phyloP scores from a whole-genome alignment of 371 early-diverging fungal genomes.

The Smittium mucronatum region DNA sequence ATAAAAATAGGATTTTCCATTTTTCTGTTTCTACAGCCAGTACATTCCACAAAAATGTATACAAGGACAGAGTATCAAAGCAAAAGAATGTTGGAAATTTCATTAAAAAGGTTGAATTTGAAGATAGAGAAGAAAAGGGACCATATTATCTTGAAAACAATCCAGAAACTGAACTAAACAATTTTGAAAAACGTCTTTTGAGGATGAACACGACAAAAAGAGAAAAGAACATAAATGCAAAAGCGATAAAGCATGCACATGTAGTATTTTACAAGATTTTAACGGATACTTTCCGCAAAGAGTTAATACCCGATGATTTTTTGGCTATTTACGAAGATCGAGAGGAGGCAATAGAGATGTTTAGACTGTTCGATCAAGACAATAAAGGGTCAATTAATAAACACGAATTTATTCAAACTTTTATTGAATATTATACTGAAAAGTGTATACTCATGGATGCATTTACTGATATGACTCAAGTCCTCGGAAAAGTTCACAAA shows the following conservation, averaged over 20 bases:
- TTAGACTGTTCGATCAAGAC: conserved; percentile 57
- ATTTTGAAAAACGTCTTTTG: background rate
- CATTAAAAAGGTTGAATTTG: background rate
- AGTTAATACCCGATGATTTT: background rate
- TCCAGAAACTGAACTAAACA: background rate
- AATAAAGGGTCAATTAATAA: conserved; percentile 51
- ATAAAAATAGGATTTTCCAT: background rate
- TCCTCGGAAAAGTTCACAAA: conserved; percentile 54
- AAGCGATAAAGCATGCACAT: background rate
- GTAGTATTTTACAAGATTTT: background rate
- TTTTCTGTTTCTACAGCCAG: background rate
- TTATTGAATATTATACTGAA: conserved; percentile 52
- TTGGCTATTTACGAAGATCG: conserved; percentile 18
- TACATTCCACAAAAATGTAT: background rate
- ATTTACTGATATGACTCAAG: conserved; percentile 53
- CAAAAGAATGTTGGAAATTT: background rate
- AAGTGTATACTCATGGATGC: conserved; percentile 42
- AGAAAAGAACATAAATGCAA: background rate
- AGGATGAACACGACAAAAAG: background rate
- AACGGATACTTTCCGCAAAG: background rate
- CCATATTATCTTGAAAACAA: background rate
- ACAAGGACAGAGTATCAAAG: background rate
- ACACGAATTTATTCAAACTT: conserved; percentile 45
- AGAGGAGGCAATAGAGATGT: conserved; percentile 52
- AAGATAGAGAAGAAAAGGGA: background rate